These are phyloP conservation scores for Phlyctochytrium planicorne DNA, from an alignment of 192 early-diverging fungal genomes.

Conservation along the genomic window DNA sequence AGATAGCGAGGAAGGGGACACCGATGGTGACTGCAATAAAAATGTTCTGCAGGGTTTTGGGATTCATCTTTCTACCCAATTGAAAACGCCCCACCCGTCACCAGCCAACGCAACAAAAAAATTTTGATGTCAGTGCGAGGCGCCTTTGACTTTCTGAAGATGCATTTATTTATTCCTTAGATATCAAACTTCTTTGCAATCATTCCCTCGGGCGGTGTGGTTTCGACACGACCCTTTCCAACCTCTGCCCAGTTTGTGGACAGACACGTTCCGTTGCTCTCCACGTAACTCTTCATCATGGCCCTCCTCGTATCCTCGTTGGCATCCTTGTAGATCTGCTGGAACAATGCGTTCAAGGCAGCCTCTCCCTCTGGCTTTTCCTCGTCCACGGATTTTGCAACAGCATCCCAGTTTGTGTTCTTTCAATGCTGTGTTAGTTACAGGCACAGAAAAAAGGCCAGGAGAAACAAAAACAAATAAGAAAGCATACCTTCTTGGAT, in stretches of 20 bases:
- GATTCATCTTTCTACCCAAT: too few species aligned
- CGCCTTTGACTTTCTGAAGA: too few species aligned
- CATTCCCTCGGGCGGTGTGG: slow-evolving; percentile 90
- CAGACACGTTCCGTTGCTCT: slow-evolving; percentile 91
- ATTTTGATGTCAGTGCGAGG: too few species aligned
- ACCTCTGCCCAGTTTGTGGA: slow-evolving; percentile 97
- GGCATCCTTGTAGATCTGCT: slow-evolving; percentile 88
- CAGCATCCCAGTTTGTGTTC: slow-evolving; percentile 82
- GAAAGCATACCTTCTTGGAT: slow-evolving; percentile 40
- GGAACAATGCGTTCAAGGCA: slow-evolving; percentile 89
- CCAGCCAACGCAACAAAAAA: too few species aligned
- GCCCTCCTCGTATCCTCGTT: slow-evolving; percentile 83
- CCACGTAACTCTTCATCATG: slow-evolving; percentile 97
- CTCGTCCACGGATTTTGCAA: slow-evolving; percentile 68
- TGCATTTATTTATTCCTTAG: too few species aligned
- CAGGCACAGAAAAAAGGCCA: too few species aligned
- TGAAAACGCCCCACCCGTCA: too few species aligned
- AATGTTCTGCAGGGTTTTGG: too few species aligned
- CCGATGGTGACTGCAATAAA: not conserved
- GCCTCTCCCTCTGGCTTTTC: slow-evolving; percentile 89
- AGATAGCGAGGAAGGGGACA: not conserved
- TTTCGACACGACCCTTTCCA: slow-evolving; percentile 77
- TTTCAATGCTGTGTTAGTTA: slow-evolving; percentile 13
- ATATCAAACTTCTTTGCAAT: slow-evolving; percentile 73
- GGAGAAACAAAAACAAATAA: not conserved